phyloP scores from a whole-genome alignment of 208 protist species.

The Spongospora subterranea region DNA sequence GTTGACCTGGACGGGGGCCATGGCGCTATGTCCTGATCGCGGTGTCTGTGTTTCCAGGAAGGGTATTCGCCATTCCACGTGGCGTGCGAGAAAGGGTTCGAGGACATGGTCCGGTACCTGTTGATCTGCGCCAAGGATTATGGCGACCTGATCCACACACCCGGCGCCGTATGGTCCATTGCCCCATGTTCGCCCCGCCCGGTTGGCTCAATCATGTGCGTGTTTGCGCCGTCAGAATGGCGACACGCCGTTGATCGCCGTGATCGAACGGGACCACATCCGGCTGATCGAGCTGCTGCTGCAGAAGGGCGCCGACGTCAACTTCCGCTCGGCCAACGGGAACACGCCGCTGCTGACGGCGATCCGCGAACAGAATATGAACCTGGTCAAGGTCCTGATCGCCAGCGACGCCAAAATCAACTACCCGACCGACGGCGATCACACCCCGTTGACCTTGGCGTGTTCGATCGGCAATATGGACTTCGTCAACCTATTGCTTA shows the following conservation, averaged over 20 bases:
- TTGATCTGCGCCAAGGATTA: conserved; percentile 54
- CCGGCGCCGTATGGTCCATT: conserved; percentile 18
- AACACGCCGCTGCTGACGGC: conserved; percentile 55
- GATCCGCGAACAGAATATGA: conserved; percentile 48
- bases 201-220: too few species aligned
- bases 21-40: background rate
- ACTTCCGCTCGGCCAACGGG: conserved; percentile 39
- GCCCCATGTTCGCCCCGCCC: too few species aligned
- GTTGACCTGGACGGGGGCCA: background rate
- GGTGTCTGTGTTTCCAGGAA: background rate
- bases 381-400: background rate
- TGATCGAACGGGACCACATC: background rate
- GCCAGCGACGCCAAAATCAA: conserved; percentile 40
- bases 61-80: conserved; percentile 55
- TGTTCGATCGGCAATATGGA: conserved; percentile 57
- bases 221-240: too few species aligned
- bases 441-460: conserved; percentile 47
- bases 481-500: conserved; percentile 50
- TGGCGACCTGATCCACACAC: conserved; percentile 45
- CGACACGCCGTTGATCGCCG: conserved; percentile 52
- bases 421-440: conserved; percentile 48
- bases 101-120: conserved; percentile 57
- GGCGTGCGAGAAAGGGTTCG: conserved; percentile 53
- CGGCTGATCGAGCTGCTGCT: conserved; percentile 53
- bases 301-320: conserved; percentile 50